Conservation (phyloP, 2,329 filamentous ascomycete genomes). For the Colletotrichum musicola region DNA sequence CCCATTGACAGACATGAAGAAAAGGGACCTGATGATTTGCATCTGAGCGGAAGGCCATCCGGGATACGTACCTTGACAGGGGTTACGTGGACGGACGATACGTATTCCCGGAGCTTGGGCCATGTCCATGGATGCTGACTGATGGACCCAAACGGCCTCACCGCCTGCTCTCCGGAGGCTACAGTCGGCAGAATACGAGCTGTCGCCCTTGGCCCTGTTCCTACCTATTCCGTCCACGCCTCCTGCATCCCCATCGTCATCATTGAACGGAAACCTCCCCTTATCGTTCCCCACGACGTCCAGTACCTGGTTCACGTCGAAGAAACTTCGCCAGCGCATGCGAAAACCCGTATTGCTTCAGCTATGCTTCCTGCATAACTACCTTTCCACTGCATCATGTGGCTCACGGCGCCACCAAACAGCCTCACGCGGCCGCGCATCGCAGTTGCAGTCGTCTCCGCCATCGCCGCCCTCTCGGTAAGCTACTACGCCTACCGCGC, state of each 20-base stretch:
- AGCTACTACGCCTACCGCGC: constrained; percentile 69
- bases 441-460: constrained; percentile 68
- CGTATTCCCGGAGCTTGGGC: background rate
- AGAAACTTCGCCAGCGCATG: background rate
- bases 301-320: no score
- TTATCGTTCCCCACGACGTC: background rate
- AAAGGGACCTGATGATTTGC: background rate
- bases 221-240: background rate
- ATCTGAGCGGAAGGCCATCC: constrained; percentile 1
- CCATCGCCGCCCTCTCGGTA: constrained; percentile 67
- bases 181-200: constrained; percentile 24
- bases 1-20: background rate
- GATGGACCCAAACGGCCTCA: background rate
- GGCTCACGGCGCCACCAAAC: constrained; percentile 62
- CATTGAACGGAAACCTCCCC: background rate
- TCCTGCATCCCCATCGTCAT: background rate
- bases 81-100: no score
- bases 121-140: constrained; percentile 21
- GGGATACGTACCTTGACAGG: constrained; percentile 11
- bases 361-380: constrained; percentile 37
- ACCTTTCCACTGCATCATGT: constrained; percentile 52
- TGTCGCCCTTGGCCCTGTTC: constrained; percentile 22
- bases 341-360: background rate
- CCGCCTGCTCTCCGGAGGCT: constrained; percentile 9
- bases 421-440: constrained; percentile 67